Base-by-base conservation (phyloP, 2,329 filamentous ascomycete species). In the Fusarium goolgardi region DNA sequence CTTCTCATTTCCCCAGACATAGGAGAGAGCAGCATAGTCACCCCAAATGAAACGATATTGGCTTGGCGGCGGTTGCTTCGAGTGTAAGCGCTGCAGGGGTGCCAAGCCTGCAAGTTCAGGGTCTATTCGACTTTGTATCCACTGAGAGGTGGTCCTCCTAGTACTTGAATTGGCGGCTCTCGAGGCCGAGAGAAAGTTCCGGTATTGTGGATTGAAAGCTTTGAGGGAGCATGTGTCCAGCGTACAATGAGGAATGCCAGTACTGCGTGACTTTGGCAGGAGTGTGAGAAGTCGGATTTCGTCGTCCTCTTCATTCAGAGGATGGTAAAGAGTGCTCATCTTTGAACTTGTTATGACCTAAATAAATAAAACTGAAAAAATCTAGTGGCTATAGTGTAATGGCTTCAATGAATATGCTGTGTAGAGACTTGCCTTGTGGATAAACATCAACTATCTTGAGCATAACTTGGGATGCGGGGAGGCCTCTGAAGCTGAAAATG, bases 381-480 rank as follows among this genome's bases (percentile, higher is more conserved):
- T n/a, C n/a, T n/a, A n/a, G n/a, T n/a, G n/a, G n/a, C 29, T 31
- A 31, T 6, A 11, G 2, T n/a, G 34, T 3, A 12, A n/a, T n/a
- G 11, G 6, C 12, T 32, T 15, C 5, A n/a, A 12, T n/a, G 18
- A 37, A 20, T 37, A 11, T n/a, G 18, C 5, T 20, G 5, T 10
- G 25, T 10, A 6, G 18, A n/a, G 34, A n/a, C 9, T n/a, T 16
- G 34, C 5, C 16, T 35, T 35, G 34, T 35, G 16, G 10, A n/a
- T n/a, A n/a, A 9, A 11, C 0, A 5, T n/a, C 5, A n/a, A 37
- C 18, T 5, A 12, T 37, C n/a, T n/a, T n/a, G n/a, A n/a, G n/a
- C n/a, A n/a, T n/a, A n/a, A n/a, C n/a, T n/a, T n/a, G n/a, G 11
- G 15, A 18, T 37, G n/a, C 35, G n/a, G 35, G n/a, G 35, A 37